Evolutionary conservation across 345 rosid species (phyloP).

Genomic region (Rhodamnia argentea): DNA sequence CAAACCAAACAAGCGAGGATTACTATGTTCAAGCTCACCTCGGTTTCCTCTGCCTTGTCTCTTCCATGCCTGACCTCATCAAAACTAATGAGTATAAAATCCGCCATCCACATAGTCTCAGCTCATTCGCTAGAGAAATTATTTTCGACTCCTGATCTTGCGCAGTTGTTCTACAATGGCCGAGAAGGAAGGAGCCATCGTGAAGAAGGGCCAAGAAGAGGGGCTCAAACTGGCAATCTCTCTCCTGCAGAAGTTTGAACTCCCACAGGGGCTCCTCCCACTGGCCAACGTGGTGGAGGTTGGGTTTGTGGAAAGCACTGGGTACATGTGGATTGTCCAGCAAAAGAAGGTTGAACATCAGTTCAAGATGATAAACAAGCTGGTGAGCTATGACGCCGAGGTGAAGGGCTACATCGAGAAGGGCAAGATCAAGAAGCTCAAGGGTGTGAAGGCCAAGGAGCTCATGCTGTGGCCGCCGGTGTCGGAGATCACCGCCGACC

Average conservation of each 20-base stretch:
- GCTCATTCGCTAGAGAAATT: not conserved
- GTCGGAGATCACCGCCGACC: slow-evolving; percentile 27
- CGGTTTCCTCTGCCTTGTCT: not conserved
- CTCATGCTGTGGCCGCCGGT: slow-evolving; percentile 43
- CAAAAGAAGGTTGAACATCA: slow-evolving; percentile 30
- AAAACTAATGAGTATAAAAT: not conserved
- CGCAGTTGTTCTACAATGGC: not conserved
- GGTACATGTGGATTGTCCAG: slow-evolving; percentile 44
- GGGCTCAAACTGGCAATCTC: slow-evolving; percentile 12
- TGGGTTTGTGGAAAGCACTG: slow-evolving; percentile 29
- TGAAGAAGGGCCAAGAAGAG: slow-evolving; percentile 16
- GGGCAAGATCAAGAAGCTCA: slow-evolving; percentile 34
- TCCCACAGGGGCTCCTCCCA: slow-evolving; percentile 39
- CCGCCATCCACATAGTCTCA: not conserved
- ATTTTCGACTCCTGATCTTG: not conserved
- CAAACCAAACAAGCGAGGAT: not conserved
- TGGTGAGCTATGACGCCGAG: slow-evolving; percentile 24
- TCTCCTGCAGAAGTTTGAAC: slow-evolving; percentile 18
- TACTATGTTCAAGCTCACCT: not conserved
- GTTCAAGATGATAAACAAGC: slow-evolving; percentile 38
- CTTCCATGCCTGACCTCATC: not conserved
- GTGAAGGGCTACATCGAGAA: slow-evolving; percentile 21
- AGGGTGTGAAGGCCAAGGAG: slow-evolving; percentile 61
- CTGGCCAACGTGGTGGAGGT: slow-evolving; percentile 27
- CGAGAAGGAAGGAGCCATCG: slow-evolving; percentile 20